Conservation (phyloP, 768 basidiomycete genomes). For the Auricularia heimuer region DNA sequence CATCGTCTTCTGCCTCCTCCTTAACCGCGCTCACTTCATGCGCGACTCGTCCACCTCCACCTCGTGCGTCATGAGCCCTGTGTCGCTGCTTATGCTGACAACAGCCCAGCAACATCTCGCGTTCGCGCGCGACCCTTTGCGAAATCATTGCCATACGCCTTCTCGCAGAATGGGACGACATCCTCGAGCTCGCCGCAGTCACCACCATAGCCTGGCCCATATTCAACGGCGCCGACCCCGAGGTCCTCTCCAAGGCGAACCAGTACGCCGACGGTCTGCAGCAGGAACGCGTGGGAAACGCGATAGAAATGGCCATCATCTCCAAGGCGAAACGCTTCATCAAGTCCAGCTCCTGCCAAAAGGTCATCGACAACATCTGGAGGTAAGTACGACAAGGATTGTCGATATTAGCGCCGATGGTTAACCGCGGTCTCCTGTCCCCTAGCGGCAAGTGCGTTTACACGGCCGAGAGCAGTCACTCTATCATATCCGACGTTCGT, state of each 20-base stretch:
- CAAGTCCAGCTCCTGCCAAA: constrained; percentile 80
- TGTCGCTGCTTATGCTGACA: not conserved
- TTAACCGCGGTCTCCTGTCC: constrained; percentile 6
- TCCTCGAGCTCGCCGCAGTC: constrained; percentile 58
- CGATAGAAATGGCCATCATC: constrained; percentile 86
- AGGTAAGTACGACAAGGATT: constrained; percentile 32
- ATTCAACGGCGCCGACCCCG: constrained; percentile 61
- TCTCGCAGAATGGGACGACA: constrained; percentile 58
- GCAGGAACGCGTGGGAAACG: constrained; percentile 79
- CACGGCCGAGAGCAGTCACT: constrained; percentile 76
- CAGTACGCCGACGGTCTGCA: constrained; percentile 52
- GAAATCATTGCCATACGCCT: constrained; percentile 81
- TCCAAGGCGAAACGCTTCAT: constrained; percentile 83
- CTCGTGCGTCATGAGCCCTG: constrained; percentile 14
- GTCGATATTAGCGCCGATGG: not conserved
- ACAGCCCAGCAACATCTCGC: constrained; percentile 39
- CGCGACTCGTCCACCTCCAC: constrained; percentile 69
- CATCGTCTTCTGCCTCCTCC: constrained; percentile 76
- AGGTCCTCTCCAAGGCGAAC: constrained; percentile 45
- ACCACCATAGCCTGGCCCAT: constrained; percentile 76
- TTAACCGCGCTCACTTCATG: constrained; percentile 79
- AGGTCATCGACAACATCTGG: constrained; percentile 80
- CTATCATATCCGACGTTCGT: constrained; percentile 77
- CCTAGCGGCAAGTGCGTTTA: constrained; percentile 82
- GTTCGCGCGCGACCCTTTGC: constrained; percentile 71